Percentiles rank a stretch among this genome's conserved stretches.
Conservation (phyloP, 2,329 filamentous ascomycete genomes). For the Talaromyces marneffei region DNA sequence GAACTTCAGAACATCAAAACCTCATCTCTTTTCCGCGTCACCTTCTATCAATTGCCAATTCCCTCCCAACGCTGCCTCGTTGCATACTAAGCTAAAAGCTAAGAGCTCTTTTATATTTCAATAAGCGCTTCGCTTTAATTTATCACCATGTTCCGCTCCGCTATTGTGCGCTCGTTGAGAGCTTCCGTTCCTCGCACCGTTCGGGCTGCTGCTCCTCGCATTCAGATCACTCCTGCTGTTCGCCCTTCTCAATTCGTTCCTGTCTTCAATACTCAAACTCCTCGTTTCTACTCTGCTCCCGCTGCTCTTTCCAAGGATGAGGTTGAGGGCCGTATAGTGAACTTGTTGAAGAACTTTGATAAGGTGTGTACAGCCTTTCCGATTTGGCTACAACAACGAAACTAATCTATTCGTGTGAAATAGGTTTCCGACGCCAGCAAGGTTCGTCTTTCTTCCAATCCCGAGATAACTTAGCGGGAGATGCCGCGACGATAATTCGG, state of each 20-base stretch:
- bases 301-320: constrained; percentile 73
- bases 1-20: constrained; percentile 10
- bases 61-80: constrained; percentile 16
- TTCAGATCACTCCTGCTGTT: constrained; percentile 56
- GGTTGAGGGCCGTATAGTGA: constrained; percentile 86
- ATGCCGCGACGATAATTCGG: neutral
- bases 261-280: constrained; percentile 59
- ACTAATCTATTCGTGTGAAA: constrained; percentile 1
- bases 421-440: constrained; percentile 37
- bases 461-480: neutral
- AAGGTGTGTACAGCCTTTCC: constrained; percentile 58
- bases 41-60: constrained; percentile 15
- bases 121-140: constrained; percentile 10
- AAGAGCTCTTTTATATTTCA: neutral
- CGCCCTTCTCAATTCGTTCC: constrained; percentile 57
- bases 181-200: constrained; percentile 47
- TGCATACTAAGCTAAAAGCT: constrained; percentile 12
- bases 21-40: constrained; percentile 19
- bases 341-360: constrained; percentile 91
- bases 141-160: constrained; percentile 79
- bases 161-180: constrained; percentile 71
- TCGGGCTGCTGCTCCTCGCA: constrained; percentile 55
- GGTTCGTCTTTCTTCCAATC: constrained; percentile 24
- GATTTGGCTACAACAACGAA: constrained; percentile 7
- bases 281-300: constrained; percentile 81